Base-by-base conservation (phyloP, 495 filamentous ascomycete genomes). In the Neurospora cerealis region DNA sequence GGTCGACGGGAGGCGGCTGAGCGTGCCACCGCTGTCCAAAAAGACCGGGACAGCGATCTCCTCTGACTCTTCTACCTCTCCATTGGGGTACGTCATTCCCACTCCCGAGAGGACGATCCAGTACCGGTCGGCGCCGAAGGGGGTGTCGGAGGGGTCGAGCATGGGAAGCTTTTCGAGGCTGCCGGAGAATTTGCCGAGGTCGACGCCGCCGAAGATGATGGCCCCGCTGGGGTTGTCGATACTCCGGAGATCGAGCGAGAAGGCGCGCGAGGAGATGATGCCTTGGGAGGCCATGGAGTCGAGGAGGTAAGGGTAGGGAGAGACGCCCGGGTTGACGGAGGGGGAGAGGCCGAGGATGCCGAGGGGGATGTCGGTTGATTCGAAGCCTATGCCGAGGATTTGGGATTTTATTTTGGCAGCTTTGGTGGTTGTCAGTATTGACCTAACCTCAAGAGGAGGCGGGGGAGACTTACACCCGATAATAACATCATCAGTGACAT, bases 191-290 rank as follows among this genome's bases (percentile, higher is more conserved):
- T 93, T 94, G 60, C 84, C 72, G 4, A 70, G 71, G 77, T 95
- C 89, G 41, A 95, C 89, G 40, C 93, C 93, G 24, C 93, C 93
- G 74, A 96, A 96, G 39, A 95, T 86, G 74, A 96, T 90, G 32
- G 90, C 77, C 32, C 95, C 95, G 24, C 78, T 72, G 39, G 82
- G 78, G 74, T 82, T 78, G 42, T 81, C 78, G 73, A 83, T 81
- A 69, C 80, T 78, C 11, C 91, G 86, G 2, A 92, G 82, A 71
- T 92, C 89, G 21, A 95, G 81, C 69, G 89, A 91, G 79, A 93
- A 96, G 28, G 93, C 88, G 74, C 87, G 91, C 32, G 89, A 90
- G 69, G 91, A 86, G 78, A 93, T 93, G 40, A 90, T 60, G 5
- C 88, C 89, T 62, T 89, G 83, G 11, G 85, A 74, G 10, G 86